Evolutionary conservation across 352 stramenopile species (phyloP).

Genomic region (Phytopythium cucurbitacearum): DNA sequence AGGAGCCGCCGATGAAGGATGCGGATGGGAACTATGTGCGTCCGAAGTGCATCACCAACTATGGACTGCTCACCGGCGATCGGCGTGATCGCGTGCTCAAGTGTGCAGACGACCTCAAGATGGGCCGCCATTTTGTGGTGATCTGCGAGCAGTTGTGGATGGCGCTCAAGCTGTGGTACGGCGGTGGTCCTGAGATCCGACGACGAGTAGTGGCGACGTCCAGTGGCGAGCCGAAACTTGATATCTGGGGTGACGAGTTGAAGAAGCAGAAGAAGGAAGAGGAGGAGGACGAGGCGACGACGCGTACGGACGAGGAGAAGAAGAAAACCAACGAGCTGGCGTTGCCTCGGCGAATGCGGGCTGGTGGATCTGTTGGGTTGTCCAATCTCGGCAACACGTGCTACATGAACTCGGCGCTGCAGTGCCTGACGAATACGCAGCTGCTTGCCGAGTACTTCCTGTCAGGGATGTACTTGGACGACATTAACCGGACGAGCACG

Average conservation of each 20-base stretch:
- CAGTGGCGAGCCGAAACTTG: slow-evolving; percentile 55
- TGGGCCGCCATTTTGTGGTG: slow-evolving; percentile 82
- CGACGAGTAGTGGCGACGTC: slow-evolving; percentile 71
- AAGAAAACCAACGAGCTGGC: slow-evolving; percentile 45
- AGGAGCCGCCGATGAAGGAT: slow-evolving; percentile 71
- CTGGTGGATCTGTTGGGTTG: slow-evolving; percentile 69
- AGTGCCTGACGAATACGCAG: slow-evolving; percentile 95
- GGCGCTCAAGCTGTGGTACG: slow-evolving; percentile 90
- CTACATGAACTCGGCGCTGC: slow-evolving; percentile 94
- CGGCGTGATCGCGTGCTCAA: slow-evolving; percentile 68
- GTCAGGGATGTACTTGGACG: slow-evolving; percentile 86
- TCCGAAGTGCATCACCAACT: slow-evolving; percentile 85
- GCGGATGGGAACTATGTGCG: slow-evolving; percentile 76
- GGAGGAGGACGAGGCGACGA: slow-evolving; percentile 35
- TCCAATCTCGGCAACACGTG: slow-evolving; percentile 95
- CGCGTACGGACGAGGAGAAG: slow-evolving; percentile 52
- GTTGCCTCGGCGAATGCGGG: slow-evolving; percentile 71
- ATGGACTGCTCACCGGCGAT: slow-evolving; percentile 63
- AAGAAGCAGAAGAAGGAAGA: slow-evolving; percentile 59
- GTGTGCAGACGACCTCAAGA: slow-evolving; percentile 67
- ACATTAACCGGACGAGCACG: slow-evolving; percentile 97
- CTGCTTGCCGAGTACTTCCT: slow-evolving; percentile 96
- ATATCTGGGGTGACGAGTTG: slow-evolving; percentile 73
- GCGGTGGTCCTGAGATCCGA: slow-evolving; percentile 83
- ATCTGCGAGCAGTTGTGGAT: slow-evolving; percentile 88